A percentile compares a stretch with the other conserved stretches of the same genome.
These are phyloP conservation scores for Fusarium oxysporum DNA, from an alignment of 2,329 filamentous ascomycete genomes.

Conservation along the genomic window DNA sequence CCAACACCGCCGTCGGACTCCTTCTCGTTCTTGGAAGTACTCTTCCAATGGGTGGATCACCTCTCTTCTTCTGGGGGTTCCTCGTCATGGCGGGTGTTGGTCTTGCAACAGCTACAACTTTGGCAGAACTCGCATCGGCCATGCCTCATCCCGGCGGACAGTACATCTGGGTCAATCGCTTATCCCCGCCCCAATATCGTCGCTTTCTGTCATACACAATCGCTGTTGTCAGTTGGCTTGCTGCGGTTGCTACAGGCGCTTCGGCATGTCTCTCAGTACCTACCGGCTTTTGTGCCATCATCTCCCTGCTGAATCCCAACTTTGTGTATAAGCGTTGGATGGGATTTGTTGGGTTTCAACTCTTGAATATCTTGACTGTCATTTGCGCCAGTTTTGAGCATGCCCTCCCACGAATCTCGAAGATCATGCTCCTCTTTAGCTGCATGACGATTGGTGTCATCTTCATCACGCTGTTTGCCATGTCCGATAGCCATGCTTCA, in stretches of 20 bases:
- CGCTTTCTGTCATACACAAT: not conserved
- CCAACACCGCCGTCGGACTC: conserved; percentile 7
- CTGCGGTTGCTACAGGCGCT: conserved; percentile 1
- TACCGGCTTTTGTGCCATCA: not conserved
- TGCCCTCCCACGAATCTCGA: not conserved
- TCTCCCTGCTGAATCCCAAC: not conserved
- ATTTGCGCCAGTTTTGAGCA: conserved; percentile 6
- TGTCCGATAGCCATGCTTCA: not conserved
- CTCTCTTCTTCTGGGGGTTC: conserved; percentile 13
- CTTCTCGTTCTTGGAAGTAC: conserved; percentile 8
- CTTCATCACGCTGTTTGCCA: not conserved
- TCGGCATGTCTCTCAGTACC: conserved; percentile 2
- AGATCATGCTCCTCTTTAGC: conserved; percentile 1
- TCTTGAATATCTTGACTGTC: not conserved
- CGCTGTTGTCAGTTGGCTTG: not conserved
- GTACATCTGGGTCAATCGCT: conserved; percentile 3
- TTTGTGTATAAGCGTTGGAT: conserved; percentile 11
- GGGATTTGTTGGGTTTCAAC: conserved; percentile 2
- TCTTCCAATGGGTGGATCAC: conserved; percentile 5
- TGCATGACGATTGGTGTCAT: not conserved
- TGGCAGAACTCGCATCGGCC: not conserved
- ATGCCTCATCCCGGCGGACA: conserved; percentile 12
- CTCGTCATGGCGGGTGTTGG: not conserved
- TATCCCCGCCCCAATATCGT: not conserved
- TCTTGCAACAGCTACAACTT: not conserved